Evolutionary conservation across 257 asterid genomes (phyloP), one percentile per base, ranked within the genome.

Genomic region (Leptodermis oblonga): DNA sequence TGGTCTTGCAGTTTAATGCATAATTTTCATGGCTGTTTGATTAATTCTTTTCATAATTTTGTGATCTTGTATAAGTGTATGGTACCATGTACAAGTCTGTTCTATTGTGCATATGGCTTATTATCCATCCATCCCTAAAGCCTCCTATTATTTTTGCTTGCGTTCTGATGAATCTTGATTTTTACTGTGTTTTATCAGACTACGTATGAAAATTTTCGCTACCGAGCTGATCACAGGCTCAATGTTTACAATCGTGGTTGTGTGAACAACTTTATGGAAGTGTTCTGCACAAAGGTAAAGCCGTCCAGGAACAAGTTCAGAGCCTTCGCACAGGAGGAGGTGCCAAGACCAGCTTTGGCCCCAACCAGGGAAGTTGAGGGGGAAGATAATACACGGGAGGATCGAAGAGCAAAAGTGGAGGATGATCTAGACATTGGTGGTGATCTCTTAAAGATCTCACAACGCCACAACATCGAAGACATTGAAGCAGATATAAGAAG

Each of bases 191-290:
- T 69, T 73, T 75, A 74, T 70, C 93, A 94, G 98, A 94, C 97
- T 11, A 94, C 99, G 63, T 94, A 94, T 48, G 99, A 94, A 76
- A 94, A 94, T 74, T 91, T 94, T 79, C 95, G 99, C 8, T 91
- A 94, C 70, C 84, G 96, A 84, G 76, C 97, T 36, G 98, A 94
- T 72, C 83, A 82, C 83, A 86, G 98, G 82, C 70, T 83, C 81
- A 91, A 91, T 60, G 92, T 85, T 8, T 89, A 94, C 59, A 80
- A 94, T 69, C 96, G 92, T n/a, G 95, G 99, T 70, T 89, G 95
- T 77, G n/a, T 83, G 65, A 85, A 71, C 36, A 94, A 91, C 78
- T 85, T 89, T 51, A 62, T 82, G 58, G 99, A 94, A 86, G 97
- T 94, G 68, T 94, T 94, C 74, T 91, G 96, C 73, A 89, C 95